Conservation (phyloP, 2,329 filamentous ascomycete genomes). For the Endothia cerciana region DNA sequence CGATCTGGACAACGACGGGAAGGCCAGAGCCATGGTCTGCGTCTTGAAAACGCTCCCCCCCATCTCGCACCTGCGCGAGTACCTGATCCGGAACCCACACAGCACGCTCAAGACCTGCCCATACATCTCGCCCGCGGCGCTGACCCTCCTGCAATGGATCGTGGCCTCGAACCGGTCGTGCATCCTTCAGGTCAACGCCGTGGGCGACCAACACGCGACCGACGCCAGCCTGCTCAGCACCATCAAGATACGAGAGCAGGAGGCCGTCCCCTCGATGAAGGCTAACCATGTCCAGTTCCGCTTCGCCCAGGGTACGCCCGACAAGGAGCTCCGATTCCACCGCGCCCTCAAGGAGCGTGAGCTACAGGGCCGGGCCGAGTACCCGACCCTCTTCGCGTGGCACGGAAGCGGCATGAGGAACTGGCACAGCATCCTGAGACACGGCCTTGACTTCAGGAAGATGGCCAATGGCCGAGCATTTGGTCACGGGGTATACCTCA, state of each 20-base stretch:
- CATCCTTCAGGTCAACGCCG: slow-evolving; percentile 68
- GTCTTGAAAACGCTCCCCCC: slow-evolving; percentile 63
- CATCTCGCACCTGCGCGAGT: slow-evolving; percentile 59
- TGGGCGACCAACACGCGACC: slow-evolving; percentile 7
- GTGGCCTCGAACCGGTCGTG: slow-evolving; percentile 87
- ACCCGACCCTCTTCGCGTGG: slow-evolving; percentile 37
- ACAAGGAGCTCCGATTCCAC: slow-evolving; percentile 80
- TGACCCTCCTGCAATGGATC: slow-evolving; percentile 81
- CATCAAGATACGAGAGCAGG: slow-evolving; percentile 42
- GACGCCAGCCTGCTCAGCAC: slow-evolving; percentile 43
- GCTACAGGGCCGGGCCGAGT: not conserved
- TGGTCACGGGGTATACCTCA: slow-evolving; percentile 85
- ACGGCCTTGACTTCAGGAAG: slow-evolving; percentile 74
- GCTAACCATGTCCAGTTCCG: slow-evolving; percentile 77
- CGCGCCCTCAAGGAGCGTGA: slow-evolving; percentile 55
- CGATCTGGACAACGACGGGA: slow-evolving; percentile 48
- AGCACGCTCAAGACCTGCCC: slow-evolving; percentile 49
- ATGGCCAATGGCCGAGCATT: slow-evolving; percentile 67
- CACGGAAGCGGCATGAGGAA: slow-evolving; percentile 55
- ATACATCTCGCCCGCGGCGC: slow-evolving; percentile 65
- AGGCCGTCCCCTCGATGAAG: slow-evolving; percentile 64
- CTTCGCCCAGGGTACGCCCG: slow-evolving; percentile 84
- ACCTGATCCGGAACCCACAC: slow-evolving; percentile 47
- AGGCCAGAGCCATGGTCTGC: slow-evolving; percentile 55
- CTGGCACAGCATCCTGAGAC: slow-evolving; percentile 78